These are phyloP conservation scores for Nothophaeocryptopus gaeumannii DNA, from an alignment of 2,329 filamentous ascomycete species.

Conservation along the genomic window DNA sequence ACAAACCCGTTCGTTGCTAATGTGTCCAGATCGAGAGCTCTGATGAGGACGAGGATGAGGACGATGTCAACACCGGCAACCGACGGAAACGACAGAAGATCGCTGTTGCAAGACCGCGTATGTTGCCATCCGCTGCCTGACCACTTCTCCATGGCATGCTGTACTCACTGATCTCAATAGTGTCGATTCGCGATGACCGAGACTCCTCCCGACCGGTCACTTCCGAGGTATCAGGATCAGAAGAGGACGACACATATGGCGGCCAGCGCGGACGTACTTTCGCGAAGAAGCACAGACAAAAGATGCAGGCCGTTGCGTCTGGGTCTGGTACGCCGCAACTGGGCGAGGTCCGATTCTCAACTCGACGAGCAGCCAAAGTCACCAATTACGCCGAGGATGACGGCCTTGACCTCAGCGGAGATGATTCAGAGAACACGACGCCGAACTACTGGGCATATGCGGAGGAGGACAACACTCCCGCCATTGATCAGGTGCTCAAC, in stretches of 20 bases:
- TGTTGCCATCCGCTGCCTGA: slow-evolving; percentile 28
- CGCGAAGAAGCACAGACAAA: slow-evolving; percentile 72
- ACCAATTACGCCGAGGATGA: slow-evolving; percentile 68
- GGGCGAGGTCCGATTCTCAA: slow-evolving; percentile 87
- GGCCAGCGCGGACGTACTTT: slow-evolving; percentile 64
- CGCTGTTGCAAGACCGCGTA: slow-evolving; percentile 62
- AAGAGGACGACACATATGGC: slow-evolving; percentile 65
- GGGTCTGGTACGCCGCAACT: slow-evolving; percentile 62
- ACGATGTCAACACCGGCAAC: slow-evolving; percentile 63
- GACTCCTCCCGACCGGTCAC: slow-evolving; percentile 35
- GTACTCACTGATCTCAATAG: slow-evolving; percentile 19
- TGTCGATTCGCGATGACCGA: slow-evolving; percentile 26
- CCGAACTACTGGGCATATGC: slow-evolving; percentile 71
- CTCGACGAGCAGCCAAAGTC: slow-evolving; percentile 73
- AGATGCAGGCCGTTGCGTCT: slow-evolving; percentile 59
- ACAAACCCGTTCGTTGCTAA: slow-evolving; percentile 17
- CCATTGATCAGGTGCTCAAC: slow-evolving; percentile 87
- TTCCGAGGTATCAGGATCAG: slow-evolving; percentile 60
- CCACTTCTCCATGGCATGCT: not conserved
- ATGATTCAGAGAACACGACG: slow-evolving; percentile 58
- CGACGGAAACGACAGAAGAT: slow-evolving; percentile 66
- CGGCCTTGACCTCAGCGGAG: slow-evolving; percentile 56
- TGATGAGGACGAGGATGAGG: slow-evolving; percentile 66
- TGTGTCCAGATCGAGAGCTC: slow-evolving; percentile 55
- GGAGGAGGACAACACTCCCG: slow-evolving; percentile 74